These are phyloP conservation scores for Corymbia calophylla DNA, from an alignment of 441 rosid species.

Conservation along the genomic window DNA sequence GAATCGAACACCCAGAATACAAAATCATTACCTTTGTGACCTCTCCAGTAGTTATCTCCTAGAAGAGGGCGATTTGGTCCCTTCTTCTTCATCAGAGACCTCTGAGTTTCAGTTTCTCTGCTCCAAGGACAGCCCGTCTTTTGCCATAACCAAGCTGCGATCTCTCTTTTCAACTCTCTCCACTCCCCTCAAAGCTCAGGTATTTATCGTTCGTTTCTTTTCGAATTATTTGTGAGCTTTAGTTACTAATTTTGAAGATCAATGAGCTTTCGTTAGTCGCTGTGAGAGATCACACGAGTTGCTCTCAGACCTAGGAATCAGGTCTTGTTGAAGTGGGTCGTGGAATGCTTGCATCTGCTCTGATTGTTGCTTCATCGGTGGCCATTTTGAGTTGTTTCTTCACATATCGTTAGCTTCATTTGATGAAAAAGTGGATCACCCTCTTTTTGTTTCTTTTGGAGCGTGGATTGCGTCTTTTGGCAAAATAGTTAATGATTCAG, in stretches of 20 bases:
- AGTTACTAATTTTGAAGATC: neutral
- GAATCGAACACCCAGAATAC: neutral
- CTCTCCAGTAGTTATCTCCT: constrained; percentile 12
- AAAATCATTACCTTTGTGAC: constrained; percentile 36
- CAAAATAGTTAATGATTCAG: neutral
- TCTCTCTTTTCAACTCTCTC: neutral
- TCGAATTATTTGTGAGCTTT: too few species aligned
- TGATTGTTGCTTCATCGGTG: too few species aligned
- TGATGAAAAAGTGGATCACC: neutral
- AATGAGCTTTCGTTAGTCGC: neutral
- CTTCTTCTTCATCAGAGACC: constrained; percentile 12
- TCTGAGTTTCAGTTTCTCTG: neutral
- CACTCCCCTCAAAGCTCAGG: constrained; percentile 25
- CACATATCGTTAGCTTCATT: neutral
- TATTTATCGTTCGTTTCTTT: neutral
- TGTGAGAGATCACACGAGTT: neutral
- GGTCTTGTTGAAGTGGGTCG: neutral
- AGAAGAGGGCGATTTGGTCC: neutral
- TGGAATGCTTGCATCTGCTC: too few species aligned
- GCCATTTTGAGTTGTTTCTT: neutral
- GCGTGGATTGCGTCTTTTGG: neutral
- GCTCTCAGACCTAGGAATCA: neutral
- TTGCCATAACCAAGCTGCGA: too few species aligned
- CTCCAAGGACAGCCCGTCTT: too few species aligned
- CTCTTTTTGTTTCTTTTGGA: neutral